Conservation (phyloP, 2,329 filamentous ascomycete species). For the Apiospora malaysiana region DNA sequence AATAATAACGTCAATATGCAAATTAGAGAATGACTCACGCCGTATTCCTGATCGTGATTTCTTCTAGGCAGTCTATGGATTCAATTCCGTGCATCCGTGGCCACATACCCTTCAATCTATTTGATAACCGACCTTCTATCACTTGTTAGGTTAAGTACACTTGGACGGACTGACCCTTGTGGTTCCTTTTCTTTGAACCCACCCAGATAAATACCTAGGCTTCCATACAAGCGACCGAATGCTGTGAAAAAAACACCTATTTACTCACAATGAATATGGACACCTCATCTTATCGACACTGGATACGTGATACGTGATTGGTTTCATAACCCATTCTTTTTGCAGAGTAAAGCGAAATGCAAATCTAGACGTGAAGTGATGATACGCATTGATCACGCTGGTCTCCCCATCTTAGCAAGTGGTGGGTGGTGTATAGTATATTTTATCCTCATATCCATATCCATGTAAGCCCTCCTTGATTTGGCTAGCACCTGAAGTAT, state of each 20-base stretch:
- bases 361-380: not conserved
- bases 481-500: slow-evolving; percentile 83
- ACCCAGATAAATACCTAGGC: not conserved
- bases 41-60: not conserved
- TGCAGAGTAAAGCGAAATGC: not conserved
- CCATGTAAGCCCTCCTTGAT: not conserved
- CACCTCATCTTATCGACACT: not conserved
- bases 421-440: not conserved
- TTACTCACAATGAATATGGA: not conserved
- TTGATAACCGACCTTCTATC: not conserved
- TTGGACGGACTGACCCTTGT: not conserved
- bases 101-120: not conserved
- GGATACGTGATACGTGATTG: not conserved
- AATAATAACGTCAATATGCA: no score
- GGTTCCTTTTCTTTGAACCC: not conserved
- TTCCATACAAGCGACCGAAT: not conserved
- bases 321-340: not conserved
- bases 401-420: not conserved
- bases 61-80: not conserved
- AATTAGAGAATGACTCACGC: not conserved
- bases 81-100: not conserved
- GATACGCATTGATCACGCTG: not conserved
- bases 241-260: not conserved
- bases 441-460: not conserved
- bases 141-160: not conserved